These are phyloP conservation scores for Sechiopsis laciniata DNA, from an alignment of 306 rosid genomes.

Conservation along the genomic window DNA sequence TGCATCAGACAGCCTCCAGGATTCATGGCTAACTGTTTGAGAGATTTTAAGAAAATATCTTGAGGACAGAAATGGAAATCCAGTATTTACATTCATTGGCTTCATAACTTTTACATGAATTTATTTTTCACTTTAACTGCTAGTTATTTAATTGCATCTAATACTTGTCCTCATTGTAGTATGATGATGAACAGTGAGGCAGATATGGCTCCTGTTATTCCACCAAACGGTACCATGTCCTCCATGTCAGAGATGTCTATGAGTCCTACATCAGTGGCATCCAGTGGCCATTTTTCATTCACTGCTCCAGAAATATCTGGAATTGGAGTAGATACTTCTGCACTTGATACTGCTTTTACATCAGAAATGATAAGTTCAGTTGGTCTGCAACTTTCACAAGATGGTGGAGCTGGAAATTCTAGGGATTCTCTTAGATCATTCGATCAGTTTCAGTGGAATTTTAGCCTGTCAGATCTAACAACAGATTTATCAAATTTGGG, in stretches of 20 bases:
- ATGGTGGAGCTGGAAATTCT: constrained; percentile 71
- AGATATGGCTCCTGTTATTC: constrained; percentile 50
- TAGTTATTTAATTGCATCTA: constrained; percentile 21
- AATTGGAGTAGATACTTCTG: constrained; percentile 75
- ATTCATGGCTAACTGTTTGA: background rate
- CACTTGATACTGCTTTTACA: constrained; percentile 76
- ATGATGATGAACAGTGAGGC: constrained; percentile 71
- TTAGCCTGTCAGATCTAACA: constrained; percentile 82
- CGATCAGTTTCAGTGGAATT: constrained; percentile 90
- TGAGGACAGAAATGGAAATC: background rate
- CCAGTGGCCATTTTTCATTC: constrained; percentile 96
- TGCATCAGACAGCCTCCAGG: background rate
- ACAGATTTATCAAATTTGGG: constrained; percentile 88
- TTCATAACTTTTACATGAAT: background rate
- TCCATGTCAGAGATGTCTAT: constrained; percentile 79
- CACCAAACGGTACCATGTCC: constrained; percentile 58
- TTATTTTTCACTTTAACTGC: constrained; percentile 5
- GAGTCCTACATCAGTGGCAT: constrained; percentile 94
- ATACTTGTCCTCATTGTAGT: constrained; percentile 43
- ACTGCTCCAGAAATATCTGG: constrained; percentile 88
- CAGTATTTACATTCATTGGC: background rate
- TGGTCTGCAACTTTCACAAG: constrained; percentile 81
- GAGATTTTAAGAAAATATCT: background rate
- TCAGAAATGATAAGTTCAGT: constrained; percentile 81
- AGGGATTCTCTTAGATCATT: constrained; percentile 55